Percentiles rank a stretch among this genome's conserved stretches.
Conservation (phyloP, 1,284 basidiomycete species). For the Cutaneotrichosporon sp. region DNA sequence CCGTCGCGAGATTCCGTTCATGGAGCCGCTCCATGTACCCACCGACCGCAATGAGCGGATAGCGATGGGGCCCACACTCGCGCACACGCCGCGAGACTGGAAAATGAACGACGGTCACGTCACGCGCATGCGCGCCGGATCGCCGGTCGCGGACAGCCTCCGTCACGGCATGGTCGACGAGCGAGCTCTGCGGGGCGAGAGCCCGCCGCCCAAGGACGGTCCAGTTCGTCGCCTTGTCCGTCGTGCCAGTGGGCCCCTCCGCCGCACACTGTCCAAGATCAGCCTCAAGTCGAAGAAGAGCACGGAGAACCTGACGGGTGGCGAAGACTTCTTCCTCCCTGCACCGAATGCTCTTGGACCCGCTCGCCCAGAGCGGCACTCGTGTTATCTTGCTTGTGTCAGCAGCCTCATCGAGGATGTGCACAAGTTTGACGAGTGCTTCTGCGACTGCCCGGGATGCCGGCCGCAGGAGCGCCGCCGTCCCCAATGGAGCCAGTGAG, state of each 20-base stretch:
- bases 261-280: neutral
- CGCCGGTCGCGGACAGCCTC: neutral
- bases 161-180: neutral
- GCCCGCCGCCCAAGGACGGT: neutral
- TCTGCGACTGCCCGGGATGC: neutral
- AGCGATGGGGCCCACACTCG: neutral
- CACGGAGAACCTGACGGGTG: neutral
- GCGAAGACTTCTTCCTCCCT: neutral
- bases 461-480: neutral
- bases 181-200: neutral
- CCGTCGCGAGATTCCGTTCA: neutral
- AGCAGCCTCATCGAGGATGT: neutral
- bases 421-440: constrained; percentile 1
- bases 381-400: neutral
- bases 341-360: neutral
- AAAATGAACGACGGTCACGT: neutral
- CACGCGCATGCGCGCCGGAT: neutral
- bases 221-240: neutral
- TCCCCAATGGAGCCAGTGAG: neutral
- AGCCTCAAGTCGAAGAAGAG: neutral
- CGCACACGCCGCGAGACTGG: neutral
- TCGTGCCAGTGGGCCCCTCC: neutral
- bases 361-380: neutral
- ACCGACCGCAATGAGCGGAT: neutral
- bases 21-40: neutral